A percentile compares a stretch with the other conserved stretches of the same genome.
Conservation (phyloP, 768 basidiomycete species). For the Pleurotus salmoneostramineus region DNA sequence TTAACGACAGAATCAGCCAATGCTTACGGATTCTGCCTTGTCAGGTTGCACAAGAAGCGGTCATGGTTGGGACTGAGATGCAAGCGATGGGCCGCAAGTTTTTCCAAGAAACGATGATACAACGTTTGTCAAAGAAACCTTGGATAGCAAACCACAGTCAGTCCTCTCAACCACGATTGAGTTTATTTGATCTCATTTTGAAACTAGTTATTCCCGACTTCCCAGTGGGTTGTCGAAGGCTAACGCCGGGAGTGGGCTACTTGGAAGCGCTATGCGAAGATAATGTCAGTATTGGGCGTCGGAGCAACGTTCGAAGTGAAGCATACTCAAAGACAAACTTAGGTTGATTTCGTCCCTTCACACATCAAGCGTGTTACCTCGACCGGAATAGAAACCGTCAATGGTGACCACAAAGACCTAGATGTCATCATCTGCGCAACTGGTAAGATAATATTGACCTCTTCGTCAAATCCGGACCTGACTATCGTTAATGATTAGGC, state of each 20-base stretch:
- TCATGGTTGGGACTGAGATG: constrained; percentile 33
- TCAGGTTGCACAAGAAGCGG: constrained; percentile 37
- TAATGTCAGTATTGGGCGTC: constrained; percentile 35
- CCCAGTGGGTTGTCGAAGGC: constrained; percentile 53
- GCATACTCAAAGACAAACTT: not conserved
- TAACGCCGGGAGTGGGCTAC: constrained; percentile 68
- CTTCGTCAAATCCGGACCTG: not conserved
- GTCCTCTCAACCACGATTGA: not conserved
- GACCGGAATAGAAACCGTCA: constrained; percentile 51
- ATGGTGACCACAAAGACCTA: constrained; percentile 50
- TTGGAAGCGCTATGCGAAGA: constrained; percentile 61
- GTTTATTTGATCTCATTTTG: not conserved
- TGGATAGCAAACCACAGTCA: constrained; percentile 56
- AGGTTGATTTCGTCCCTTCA: constrained; percentile 52
- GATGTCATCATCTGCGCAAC: constrained; percentile 66
- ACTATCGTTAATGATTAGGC: constrained; percentile 25
- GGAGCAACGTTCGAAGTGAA: too few species aligned
- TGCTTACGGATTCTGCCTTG: not conserved
- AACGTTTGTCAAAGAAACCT: constrained; percentile 50
- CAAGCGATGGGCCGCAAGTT: constrained; percentile 28
- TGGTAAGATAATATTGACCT: constrained; percentile 25
- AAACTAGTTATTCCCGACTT: constrained; percentile 57
- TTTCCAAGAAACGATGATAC: constrained; percentile 42
- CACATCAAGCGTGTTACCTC: constrained; percentile 48
- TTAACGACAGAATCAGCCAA: not conserved